Evolutionary conservation across 2,329 filamentous ascomycete genomes (phyloP), one percentile per base, ranked within the genome.

Genomic region (Diaporthe sp.): DNA sequence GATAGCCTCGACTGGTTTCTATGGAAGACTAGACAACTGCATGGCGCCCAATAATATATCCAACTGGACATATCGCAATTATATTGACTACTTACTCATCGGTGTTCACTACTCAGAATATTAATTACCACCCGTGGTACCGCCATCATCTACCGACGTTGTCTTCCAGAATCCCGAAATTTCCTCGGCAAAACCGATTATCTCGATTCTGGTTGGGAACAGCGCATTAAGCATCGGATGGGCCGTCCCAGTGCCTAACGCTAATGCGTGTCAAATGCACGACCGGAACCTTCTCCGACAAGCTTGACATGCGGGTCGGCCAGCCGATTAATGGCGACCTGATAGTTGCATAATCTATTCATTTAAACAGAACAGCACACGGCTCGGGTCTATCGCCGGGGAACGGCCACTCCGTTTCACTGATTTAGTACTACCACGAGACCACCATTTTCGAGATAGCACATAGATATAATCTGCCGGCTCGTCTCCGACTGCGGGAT

Each of bases 401-500:
- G 7, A 28, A 42, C 22, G 51, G 51, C 49, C n/a, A 42, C 25
- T 42, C 65, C 49, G 46, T 69, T 19, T 19, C 19, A 39, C 22
- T 55, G 49, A 42, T 55, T 42, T 28, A 39, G 46, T 55, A 17
- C 46, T 55, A 42, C 49, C 65, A 69, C 17, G 22, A 19, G 49
- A 39, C 34, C 13, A 42, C 22, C 15, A n/a, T 42, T 69, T 55
- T 55, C 46, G 15, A 55, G 65, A 39, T 51, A 69, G 49, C 15
- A 69, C 34, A 42, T 55, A 28, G 31, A 39, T 39, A 39, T 69
- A 34, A 42, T 31, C n/a, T 69, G 65, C 65, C 65, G 65, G 65
- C 49, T 42, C 49, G 65, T 28, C 65, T 55, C 57, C 69, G 57
- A 61, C 69, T 39, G 34, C 69, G 53, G 69, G 53, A 72, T 31